Conservation (phyloP, 75 land plant species). For the Picea sitchensis region DNA sequence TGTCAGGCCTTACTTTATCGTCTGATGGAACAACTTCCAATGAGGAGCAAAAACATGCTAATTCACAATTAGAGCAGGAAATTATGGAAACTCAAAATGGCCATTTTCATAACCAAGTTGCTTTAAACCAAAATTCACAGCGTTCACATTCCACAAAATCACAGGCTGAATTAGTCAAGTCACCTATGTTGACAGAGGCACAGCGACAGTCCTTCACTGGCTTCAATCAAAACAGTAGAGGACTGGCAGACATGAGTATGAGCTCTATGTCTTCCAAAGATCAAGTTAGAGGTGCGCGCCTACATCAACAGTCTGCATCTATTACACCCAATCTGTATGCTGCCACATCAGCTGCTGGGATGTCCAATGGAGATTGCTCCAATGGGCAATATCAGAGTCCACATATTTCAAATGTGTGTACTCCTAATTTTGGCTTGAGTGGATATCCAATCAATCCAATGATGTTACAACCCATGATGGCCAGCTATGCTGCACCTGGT, state of each 20-base stretch:
- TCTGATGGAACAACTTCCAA: slow-evolving; percentile 9
- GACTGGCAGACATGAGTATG: slow-evolving; percentile 2
- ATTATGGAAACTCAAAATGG: slow-evolving; percentile 17
- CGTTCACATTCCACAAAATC: background rate
- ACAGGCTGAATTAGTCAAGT: background rate
- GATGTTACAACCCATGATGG: slow-evolving; percentile 47
- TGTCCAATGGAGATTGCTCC: slow-evolving; percentile 22
- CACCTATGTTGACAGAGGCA: background rate
- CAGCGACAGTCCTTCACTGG: background rate
- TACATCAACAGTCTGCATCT: background rate
- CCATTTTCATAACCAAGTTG: slow-evolving; percentile 22
- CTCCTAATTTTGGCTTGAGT: slow-evolving; percentile 51
- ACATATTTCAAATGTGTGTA: slow-evolving; percentile 39
- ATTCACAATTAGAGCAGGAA: slow-evolving; percentile 17
- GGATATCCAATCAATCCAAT: slow-evolving; percentile 53
- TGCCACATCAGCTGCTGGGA: slow-evolving; percentile 31
- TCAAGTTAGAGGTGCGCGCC: background rate
- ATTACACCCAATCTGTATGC: slow-evolving; percentile 16
- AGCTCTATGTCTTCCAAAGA: slow-evolving; percentile 13
- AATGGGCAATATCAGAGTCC: slow-evolving; percentile 53
- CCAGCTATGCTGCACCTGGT: slow-evolving; percentile 44
- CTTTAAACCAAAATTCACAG: slow-evolving; percentile 9
- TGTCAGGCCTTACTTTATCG: slow-evolving; percentile 43
- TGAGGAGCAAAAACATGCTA: slow-evolving; percentile 13
- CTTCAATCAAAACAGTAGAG: background rate